Conservation (phyloP, 768 basidiomycete species). For the Lactarius trivialis region DNA sequence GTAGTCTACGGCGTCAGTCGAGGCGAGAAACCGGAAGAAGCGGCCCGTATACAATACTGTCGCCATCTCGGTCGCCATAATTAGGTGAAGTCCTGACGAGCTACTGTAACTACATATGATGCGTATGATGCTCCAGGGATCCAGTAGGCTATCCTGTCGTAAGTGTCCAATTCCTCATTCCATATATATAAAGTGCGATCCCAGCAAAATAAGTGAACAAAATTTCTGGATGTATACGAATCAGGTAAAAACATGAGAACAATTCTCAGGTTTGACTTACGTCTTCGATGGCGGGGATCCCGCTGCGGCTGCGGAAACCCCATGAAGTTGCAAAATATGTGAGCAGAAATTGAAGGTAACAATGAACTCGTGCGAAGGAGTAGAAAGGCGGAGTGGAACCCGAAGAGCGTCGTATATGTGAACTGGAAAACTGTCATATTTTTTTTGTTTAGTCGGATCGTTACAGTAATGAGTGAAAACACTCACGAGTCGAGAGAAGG, state of each 20-base stretch:
- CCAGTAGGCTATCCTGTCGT: conserved; percentile 32
- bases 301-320: conserved; percentile 66
- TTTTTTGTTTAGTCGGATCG: not conserved
- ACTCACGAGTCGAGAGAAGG: conserved; percentile 43
- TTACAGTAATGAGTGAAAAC: conserved; percentile 2
- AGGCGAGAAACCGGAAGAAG: not conserved
- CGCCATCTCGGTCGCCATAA: too few species aligned
- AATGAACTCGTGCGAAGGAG: conserved; percentile 84
- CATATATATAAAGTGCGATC: conserved; percentile 48
- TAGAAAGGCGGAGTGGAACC: conserved; percentile 78
- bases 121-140: too few species aligned
- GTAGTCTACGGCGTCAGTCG: not conserved
- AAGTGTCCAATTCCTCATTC: conserved; percentile 48
- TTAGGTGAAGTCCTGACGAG: too few species aligned
- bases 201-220: conserved; percentile 50
- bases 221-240: conserved; percentile 40
- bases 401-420: conserved; percentile 84
- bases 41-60: conserved; percentile 4
- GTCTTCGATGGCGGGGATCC: conserved; percentile 49
- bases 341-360: conserved; percentile 68
- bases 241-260: conserved; percentile 7
- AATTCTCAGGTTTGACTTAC: conserved; percentile 33
- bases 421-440: conserved; percentile 69
- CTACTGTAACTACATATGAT: too few species aligned
- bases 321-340: conserved; percentile 93